Conservation (phyloP, 257 asterid species). For the Salvia splendens region DNA sequence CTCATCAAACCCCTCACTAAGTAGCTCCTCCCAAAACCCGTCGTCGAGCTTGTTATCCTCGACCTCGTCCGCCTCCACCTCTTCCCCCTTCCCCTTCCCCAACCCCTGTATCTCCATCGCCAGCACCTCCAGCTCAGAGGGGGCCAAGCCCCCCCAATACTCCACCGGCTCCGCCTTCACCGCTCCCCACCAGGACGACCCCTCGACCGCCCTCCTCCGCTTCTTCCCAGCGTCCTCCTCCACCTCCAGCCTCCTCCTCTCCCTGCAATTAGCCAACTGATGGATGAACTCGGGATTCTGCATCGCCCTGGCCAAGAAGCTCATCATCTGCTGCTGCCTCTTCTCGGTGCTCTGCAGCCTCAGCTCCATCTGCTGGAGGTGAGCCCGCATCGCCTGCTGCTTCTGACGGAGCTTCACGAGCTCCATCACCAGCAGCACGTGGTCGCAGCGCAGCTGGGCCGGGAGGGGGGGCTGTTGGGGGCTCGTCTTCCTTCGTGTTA, state of each 20-base stretch:
- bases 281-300: slow-evolving; percentile 70
- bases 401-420: slow-evolving; percentile 66
- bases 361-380: slow-evolving; percentile 61
- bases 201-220: slow-evolving; percentile 60
- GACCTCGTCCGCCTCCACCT: slow-evolving; percentile 20
- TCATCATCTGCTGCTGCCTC: slow-evolving; percentile 88
- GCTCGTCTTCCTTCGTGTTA: slow-evolving; percentile 50
- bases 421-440: slow-evolving; percentile 51
- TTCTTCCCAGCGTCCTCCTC: slow-evolving; percentile 61
- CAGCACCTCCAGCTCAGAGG: slow-evolving; percentile 75
- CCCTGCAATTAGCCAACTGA: slow-evolving; percentile 63
- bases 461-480: slow-evolving; percentile 22
- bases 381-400: slow-evolving; percentile 54
- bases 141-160: slow-evolving; percentile 28
- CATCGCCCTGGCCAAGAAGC: slow-evolving; percentile 77
- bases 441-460: slow-evolving; percentile 56
- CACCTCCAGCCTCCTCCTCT: slow-evolving; percentile 48
- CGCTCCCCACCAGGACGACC: slow-evolving; percentile 35
- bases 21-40: slow-evolving; percentile 82
- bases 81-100: slow-evolving; percentile 49
- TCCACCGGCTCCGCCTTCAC: slow-evolving; percentile 58
- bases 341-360: slow-evolving; percentile 64
- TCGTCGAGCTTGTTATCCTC: slow-evolving; percentile 65
- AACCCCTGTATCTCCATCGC: slow-evolving; percentile 87
- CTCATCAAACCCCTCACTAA: slow-evolving; percentile 57